phyloP scores from a whole-genome alignment of 164 flowering plant genomes.

The Magnolia officinalis region DNA sequence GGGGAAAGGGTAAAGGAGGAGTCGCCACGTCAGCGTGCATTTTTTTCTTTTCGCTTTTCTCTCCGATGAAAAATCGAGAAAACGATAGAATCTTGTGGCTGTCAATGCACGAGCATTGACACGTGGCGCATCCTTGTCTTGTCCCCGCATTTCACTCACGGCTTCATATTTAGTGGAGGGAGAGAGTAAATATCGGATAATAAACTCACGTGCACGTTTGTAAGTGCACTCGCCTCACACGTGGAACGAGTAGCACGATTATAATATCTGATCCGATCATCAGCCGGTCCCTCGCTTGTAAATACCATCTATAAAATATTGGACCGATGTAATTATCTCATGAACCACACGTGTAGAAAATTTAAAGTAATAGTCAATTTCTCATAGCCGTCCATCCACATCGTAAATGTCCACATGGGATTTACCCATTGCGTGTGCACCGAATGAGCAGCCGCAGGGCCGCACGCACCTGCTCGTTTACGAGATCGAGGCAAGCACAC shows the following conservation, averaged over 20 bases:
- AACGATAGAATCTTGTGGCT: conserved; percentile 50
- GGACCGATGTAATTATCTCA: not conserved
- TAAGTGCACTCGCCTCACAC: not conserved
- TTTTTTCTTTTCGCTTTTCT: not conserved
- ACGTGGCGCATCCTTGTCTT: conserved; percentile 18
- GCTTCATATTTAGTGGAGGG: not conserved
- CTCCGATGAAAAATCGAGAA: conserved; percentile 36
- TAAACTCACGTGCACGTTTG: too few relatives aligned
- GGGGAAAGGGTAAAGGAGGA: conserved; percentile 5
- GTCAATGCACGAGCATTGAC: conserved; percentile 19
- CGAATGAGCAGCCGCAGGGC: not conserved
- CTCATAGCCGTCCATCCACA: not conserved
- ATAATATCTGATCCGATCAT: not conserved
- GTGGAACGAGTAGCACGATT: not conserved
- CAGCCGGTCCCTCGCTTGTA: not conserved
- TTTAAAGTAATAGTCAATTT: not conserved
- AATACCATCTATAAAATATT: not conserved
- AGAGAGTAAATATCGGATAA: not conserved
- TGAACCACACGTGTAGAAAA: not conserved
- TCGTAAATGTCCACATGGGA: not conserved
- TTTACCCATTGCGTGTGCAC: too few relatives aligned
- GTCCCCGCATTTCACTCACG: not conserved
- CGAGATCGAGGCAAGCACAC: too few relatives aligned
- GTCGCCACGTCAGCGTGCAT: conserved; percentile 22
- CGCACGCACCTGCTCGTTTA: not conserved